Conservation (phyloP, 2,329 filamentous ascomycete species). For the Monosporascus sp. region DNA sequence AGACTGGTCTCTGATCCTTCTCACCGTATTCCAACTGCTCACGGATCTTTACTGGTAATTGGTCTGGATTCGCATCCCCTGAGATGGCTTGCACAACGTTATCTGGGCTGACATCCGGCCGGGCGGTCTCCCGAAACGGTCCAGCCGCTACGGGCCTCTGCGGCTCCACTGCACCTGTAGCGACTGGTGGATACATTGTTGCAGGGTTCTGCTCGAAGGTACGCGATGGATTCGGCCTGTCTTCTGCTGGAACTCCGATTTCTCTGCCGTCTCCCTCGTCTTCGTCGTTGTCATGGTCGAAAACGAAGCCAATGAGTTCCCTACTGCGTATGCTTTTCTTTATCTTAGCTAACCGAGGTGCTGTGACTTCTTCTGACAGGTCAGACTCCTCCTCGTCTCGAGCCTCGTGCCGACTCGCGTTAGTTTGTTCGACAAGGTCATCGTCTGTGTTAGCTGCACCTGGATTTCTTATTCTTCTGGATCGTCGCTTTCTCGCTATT, state of each 20-base stretch:
- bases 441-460: not conserved
- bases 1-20: too few relatives aligned
- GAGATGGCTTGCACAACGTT: too few relatives aligned
- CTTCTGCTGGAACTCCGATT: not conserved
- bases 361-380: slow-evolving; percentile 8
- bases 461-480: slow-evolving; percentile 3
- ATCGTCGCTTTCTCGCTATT: slow-evolving; percentile 2
- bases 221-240: not conserved
- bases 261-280: not conserved
- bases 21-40: too few relatives aligned
- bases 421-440: not conserved
- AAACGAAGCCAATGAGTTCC: slow-evolving; percentile 25
- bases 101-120: too few relatives aligned
- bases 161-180: too few relatives aligned
- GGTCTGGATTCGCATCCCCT: too few relatives aligned
- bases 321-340: slow-evolving; percentile 24
- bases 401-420: not conserved
- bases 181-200: not conserved
- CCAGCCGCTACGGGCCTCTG: too few relatives aligned
- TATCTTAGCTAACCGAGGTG: slow-evolving; percentile 23
- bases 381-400: slow-evolving; percentile 2
- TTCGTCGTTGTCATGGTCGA: slow-evolving; percentile 17
- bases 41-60: too few relatives aligned
- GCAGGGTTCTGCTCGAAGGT: not conserved
- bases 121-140: too few relatives aligned